phyloP scores from a whole-genome alignment of 371 early-diverging fungal genomes.

The Batkoa obscura region DNA sequence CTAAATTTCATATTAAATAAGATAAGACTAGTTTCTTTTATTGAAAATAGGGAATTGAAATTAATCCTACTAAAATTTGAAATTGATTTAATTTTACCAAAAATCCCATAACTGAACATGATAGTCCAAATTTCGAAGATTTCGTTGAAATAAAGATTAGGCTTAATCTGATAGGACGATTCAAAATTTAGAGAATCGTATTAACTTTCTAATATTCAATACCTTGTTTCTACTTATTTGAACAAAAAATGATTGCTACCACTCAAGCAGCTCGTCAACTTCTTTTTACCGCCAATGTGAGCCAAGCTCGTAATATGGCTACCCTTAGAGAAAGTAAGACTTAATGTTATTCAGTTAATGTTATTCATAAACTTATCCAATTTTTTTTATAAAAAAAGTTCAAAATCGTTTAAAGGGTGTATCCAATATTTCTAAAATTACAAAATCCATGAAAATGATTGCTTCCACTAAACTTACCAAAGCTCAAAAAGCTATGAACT shows the following conservation, averaged over 20 bases:
- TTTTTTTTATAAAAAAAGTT: conserved; percentile 49
- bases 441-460: conserved; percentile 99
- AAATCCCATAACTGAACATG: too few species aligned
- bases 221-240: background rate
- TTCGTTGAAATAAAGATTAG: too few species aligned
- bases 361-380: background rate
- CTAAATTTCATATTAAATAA: too few species aligned
- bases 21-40: too few species aligned
- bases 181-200: background rate
- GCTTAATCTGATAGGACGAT: background rate
- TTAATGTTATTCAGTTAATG: background rate
- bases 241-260: background rate
- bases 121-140: too few species aligned
- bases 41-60: too few species aligned
- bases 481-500: conserved; percentile 88
- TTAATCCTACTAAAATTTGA: too few species aligned
- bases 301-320: conserved; percentile 77
- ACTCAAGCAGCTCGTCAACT: background rate
- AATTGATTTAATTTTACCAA: too few species aligned
- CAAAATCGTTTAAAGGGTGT: conserved; percentile 91
- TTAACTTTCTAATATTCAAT: background rate
- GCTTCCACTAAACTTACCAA: conserved; percentile 94
- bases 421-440: conserved; percentile 95
- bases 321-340: conserved; percentile 77
- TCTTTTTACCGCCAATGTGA: background rate